A percentile compares a stretch with the other conserved stretches of the same genome.
phyloP scores from a whole-genome alignment of 2,329 filamentous ascomycete genomes.

The Hypoxylon sp. region DNA sequence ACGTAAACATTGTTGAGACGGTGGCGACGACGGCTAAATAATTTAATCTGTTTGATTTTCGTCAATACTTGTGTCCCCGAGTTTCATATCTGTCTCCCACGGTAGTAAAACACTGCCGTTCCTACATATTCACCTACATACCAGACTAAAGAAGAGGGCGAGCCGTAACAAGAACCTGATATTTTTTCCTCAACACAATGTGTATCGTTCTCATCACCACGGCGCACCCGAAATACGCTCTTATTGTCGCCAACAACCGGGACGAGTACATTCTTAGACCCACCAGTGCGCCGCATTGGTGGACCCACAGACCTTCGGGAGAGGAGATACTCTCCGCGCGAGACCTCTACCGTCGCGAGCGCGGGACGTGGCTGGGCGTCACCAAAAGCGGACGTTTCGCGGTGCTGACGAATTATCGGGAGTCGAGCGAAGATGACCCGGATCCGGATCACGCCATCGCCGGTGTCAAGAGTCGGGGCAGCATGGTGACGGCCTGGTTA shows the following conservation, averaged over 20 bases:
- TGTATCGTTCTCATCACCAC: conserved; percentile 84
- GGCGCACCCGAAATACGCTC: conserved; percentile 78
- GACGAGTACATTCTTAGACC: conserved; percentile 78
- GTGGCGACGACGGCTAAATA: conserved; percentile 34
- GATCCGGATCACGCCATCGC: conserved; percentile 66
- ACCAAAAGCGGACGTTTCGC: conserved; percentile 71
- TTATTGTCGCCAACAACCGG: conserved; percentile 82
- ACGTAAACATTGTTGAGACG: conserved; percentile 25
- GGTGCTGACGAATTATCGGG: conserved; percentile 75
- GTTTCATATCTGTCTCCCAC: conserved; percentile 17
- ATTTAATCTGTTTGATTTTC: conserved; percentile 19
- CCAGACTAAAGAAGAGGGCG: conserved; percentile 1
- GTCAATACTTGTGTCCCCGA: conserved; percentile 32
- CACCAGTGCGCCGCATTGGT: conserved; percentile 74
- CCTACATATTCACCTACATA: conserved; percentile 12
- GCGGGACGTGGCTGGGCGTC: conserved; percentile 75
- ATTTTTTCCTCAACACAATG: conserved; percentile 61
- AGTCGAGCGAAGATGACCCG: conserved; percentile 63
- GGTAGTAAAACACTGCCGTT: neutral
- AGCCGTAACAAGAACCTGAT: neutral
- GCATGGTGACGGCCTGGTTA: conserved; percentile 74
- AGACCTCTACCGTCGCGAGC: conserved; percentile 71
- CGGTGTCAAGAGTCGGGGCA: conserved; percentile 69
- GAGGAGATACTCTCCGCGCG: conserved; percentile 68
- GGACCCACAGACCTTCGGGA: conserved; percentile 61